phyloP scores from a whole-genome alignment of 345 rosid genomes.

The Rhodomyrtus tomentosa region DNA sequence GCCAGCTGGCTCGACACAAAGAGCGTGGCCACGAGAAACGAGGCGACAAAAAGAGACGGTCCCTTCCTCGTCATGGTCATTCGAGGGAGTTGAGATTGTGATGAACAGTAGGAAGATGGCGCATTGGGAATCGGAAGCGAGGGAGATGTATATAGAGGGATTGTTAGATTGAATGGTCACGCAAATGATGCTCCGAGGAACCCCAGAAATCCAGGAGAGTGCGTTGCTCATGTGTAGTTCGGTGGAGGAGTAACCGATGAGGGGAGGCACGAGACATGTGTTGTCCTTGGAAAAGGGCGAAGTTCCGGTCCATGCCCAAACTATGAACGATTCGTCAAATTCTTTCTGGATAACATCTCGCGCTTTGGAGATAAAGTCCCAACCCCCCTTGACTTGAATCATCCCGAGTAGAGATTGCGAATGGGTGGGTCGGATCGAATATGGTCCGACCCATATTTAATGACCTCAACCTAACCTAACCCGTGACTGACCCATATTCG shows the following conservation, averaged over 20 bases:
- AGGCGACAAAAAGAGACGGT: background rate
- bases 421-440: too few species aligned
- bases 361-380: background rate
- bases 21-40: background rate
- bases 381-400: background rate
- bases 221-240: background rate
- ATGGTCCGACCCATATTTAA: too few species aligned
- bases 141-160: background rate
- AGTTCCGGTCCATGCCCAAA: background rate
- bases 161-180: background rate
- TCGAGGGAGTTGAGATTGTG: background rate
- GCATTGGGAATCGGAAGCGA: background rate
- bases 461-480: too few species aligned
- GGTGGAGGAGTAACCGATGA: background rate
- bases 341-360: background rate
- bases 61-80: background rate
- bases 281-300: background rate
- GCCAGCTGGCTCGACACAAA: background rate
- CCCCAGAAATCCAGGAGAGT: background rate
- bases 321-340: background rate
- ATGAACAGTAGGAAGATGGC: background rate
- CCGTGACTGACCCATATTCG: too few species aligned
- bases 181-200: background rate
- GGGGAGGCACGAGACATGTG: background rate
- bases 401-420: background rate